Percentiles rank a stretch among this genome's conserved stretches.
Evolutionary conservation across 2,329 filamentous ascomycete genomes (phyloP).

Genomic region (Diaporthe eres): DNA sequence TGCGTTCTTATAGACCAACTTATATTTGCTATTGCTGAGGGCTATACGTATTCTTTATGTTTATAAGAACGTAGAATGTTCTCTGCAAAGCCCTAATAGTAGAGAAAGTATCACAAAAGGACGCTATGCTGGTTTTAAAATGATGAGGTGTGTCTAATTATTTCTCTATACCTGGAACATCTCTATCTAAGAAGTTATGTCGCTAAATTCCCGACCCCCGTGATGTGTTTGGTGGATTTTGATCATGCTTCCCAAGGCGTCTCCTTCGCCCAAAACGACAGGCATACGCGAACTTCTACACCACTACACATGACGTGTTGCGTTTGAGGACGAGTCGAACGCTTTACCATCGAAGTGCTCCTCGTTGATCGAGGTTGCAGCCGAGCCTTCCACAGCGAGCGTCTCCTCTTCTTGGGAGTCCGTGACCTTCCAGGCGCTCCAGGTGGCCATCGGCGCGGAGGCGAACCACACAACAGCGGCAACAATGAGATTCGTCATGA

Average conservation of each 20-base stretch:
- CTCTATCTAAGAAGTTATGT: neutral
- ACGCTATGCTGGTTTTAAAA: no score
- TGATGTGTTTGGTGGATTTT: neutral
- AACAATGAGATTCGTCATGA: slow-evolving; percentile 31
- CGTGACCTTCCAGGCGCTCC: slow-evolving; percentile 22
- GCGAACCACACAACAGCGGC: slow-evolving; percentile 19
- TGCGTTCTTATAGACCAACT: neutral
- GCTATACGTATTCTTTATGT: neutral
- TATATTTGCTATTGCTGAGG: neutral
- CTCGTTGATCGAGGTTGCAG: neutral
- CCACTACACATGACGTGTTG: neutral
- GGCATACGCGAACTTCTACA: neutral
- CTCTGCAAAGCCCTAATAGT: no score
- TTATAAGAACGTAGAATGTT: neutral
- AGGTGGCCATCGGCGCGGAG: slow-evolving; percentile 14
- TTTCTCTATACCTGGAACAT: neutral
- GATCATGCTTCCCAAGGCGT: neutral
- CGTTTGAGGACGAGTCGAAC: neutral
- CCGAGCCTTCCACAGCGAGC: neutral
- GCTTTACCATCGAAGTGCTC: slow-evolving; percentile 21
- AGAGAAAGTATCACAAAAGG: no score
- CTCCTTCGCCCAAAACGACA: neutral
- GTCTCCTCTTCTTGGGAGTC: slow-evolving; percentile 27
- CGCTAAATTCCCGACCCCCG: no score
- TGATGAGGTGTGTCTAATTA: neutral